phyloP scores from a whole-genome alignment of 2,329 filamentous ascomycete species.

The Aspergillus viridinutans region DNA sequence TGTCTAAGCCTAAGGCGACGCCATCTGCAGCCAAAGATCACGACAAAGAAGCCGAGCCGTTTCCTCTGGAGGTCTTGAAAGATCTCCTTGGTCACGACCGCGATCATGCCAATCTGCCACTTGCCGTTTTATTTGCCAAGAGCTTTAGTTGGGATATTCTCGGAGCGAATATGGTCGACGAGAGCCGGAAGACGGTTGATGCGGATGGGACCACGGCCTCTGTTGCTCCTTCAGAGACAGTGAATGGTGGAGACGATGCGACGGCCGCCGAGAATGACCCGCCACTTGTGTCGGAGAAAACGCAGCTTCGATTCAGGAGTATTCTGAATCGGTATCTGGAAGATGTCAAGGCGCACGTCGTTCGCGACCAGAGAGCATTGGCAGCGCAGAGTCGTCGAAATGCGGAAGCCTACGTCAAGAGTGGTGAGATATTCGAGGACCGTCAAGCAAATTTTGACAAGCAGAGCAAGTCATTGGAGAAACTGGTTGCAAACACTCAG shows the following conservation, averaged over 20 bases:
- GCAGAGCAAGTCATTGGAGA: constrained; percentile 86
- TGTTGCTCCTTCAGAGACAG: constrained; percentile 43
- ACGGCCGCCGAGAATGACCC: constrained; percentile 57
- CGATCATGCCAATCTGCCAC: constrained; percentile 83
- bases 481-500: constrained; percentile 84
- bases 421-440: constrained; percentile 96
- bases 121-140: constrained; percentile 94
- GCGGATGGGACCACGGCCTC: constrained; percentile 68
- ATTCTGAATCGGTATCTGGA: constrained; percentile 86
- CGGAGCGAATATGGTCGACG: constrained; percentile 68
- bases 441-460: constrained; percentile 95
- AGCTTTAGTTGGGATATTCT: constrained; percentile 94
- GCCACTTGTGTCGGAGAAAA: constrained; percentile 69
- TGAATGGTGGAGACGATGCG: constrained; percentile 46
- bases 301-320: constrained; percentile 81
- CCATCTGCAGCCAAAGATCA: constrained; percentile 56
- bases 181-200: constrained; percentile 78
- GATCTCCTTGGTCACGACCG: constrained; percentile 90
- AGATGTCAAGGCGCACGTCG: constrained; percentile 81
- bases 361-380: constrained; percentile 89
- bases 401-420: constrained; percentile 96
- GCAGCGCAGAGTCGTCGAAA: constrained; percentile 85
- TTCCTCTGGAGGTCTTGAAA: constrained; percentile 95
- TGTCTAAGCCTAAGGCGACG: constrained; percentile 60
- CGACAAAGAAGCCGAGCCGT: constrained; percentile 74